phyloP scores from a whole-genome alignment of 2,329 filamentous ascomycete species.

The Macrophomina phaseolina region DNA sequence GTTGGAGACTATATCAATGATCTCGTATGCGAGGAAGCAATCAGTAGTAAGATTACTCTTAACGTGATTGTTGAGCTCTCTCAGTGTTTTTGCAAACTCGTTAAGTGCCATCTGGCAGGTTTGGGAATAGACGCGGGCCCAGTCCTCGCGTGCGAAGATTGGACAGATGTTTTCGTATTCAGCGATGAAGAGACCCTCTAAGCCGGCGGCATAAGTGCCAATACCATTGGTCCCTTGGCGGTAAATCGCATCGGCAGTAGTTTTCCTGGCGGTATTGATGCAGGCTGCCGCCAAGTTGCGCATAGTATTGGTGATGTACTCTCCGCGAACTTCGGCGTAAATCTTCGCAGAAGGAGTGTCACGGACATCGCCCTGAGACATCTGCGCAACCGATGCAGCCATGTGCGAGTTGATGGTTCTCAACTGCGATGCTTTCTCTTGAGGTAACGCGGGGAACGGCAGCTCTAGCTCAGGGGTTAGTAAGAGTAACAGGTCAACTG shows the following conservation, averaged over 20 bases:
- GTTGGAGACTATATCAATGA: conserved; percentile 85
- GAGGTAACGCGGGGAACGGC: conserved; percentile 79
- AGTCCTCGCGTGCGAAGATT: conserved; percentile 85
- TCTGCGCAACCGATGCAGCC: conserved; percentile 60
- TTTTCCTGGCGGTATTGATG: conserved; percentile 75
- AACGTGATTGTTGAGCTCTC: conserved; percentile 89
- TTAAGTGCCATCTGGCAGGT: conserved; percentile 79
- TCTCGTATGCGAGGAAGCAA: conserved; percentile 93
- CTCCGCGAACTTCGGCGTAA: conserved; percentile 84
- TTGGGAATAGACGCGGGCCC: conserved; percentile 76
- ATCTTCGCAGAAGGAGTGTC: conserved; percentile 78
- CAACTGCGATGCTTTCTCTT: conserved; percentile 76
- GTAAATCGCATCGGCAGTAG: conserved; percentile 79
- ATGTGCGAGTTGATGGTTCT: conserved; percentile 81
- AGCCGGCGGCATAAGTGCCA: conserved; percentile 81
- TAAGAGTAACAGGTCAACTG: neutral
- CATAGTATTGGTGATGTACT: conserved; percentile 82
- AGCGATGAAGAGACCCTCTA: conserved; percentile 84
- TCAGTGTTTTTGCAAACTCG: conserved; percentile 83
- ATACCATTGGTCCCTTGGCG: conserved; percentile 89
- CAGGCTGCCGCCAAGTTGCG: conserved; percentile 88
- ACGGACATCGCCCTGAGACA: conserved; percentile 51
- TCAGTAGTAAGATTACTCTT: conserved; percentile 85
- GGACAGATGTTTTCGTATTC: conserved; percentile 91
- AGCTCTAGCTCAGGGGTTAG: conserved; percentile 51